Evolutionary conservation across 495 filamentous ascomycete species (phyloP).

Genomic region (Penicillium longicatenatum): DNA sequence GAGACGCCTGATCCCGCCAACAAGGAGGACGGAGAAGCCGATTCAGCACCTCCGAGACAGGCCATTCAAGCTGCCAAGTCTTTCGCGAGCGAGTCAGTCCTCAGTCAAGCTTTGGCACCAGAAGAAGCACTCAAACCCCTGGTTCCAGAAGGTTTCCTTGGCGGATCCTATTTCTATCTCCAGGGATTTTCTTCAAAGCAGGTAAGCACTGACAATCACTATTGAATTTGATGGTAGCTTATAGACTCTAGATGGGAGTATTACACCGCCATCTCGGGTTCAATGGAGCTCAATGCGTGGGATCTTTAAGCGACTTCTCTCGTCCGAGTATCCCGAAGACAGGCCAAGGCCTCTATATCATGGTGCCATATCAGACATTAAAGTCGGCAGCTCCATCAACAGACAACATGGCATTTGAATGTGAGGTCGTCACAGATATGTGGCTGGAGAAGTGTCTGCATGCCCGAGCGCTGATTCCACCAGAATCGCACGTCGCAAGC

Average conservation of each 20-base stretch:
- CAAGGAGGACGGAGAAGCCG: slow-evolving; percentile 35
- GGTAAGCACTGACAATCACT: slow-evolving; percentile 31
- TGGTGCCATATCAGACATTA: slow-evolving; percentile 56
- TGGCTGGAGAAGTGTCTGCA: slow-evolving; percentile 90
- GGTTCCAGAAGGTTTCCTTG: slow-evolving; percentile 36
- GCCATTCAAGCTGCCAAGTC: slow-evolving; percentile 41
- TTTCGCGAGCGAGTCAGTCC: slow-evolving; percentile 44
- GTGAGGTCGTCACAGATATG: slow-evolving; percentile 76
- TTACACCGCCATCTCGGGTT: slow-evolving; percentile 54
- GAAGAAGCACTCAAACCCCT: slow-evolving; percentile 6
- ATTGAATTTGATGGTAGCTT: not conserved
- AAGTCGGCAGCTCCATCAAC: slow-evolving; percentile 38
- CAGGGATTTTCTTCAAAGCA: slow-evolving; percentile 64
- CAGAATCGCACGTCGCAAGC: slow-evolving; percentile 69
- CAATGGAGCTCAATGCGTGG: slow-evolving; percentile 54
- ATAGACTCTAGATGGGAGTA: slow-evolving; percentile 38
- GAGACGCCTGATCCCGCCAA: slow-evolving; percentile 26
- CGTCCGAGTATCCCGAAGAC: slow-evolving; percentile 41
- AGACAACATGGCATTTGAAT: slow-evolving; percentile 45
- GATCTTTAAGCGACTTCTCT: slow-evolving; percentile 42
- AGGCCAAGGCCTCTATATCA: slow-evolving; percentile 49
- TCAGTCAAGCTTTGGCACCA: slow-evolving; percentile 29
- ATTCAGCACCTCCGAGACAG: slow-evolving; percentile 16
- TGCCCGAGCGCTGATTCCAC: slow-evolving; percentile 67
- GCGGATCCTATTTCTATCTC: slow-evolving; percentile 57